phyloP scores from a whole-genome alignment of 2,329 filamentous ascomycete genomes.

The Cercospora sesami region DNA sequence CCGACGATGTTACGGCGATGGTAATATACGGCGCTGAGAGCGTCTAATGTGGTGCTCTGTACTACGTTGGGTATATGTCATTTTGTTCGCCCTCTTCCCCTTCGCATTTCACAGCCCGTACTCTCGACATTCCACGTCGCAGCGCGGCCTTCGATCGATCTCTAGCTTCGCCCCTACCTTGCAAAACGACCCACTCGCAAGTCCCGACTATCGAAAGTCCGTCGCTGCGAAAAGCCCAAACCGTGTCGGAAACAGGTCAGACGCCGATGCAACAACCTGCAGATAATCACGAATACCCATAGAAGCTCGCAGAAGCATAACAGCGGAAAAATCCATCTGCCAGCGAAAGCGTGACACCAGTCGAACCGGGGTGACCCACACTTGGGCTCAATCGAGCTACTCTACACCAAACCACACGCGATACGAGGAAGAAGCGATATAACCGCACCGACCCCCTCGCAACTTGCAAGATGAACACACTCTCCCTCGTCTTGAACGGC shows the following conservation, averaged over 20 bases:
- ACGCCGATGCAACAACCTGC: background rate
- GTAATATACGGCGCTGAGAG: background rate
- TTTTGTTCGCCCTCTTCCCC: background rate
- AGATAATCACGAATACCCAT: background rate
- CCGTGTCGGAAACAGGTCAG: background rate
- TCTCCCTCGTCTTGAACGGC: conserved; percentile 35
- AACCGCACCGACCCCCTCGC: background rate
- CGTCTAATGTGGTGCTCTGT: background rate
- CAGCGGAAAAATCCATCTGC: background rate
- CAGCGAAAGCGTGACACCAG: background rate
- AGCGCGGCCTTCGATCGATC: background rate
- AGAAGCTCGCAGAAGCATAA: conserved; percentile 1
- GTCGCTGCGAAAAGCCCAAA: background rate
- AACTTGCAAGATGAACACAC: conserved; percentile 31
- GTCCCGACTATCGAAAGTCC: conserved; percentile 1
- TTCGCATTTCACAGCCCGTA: background rate
- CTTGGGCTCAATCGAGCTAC: background rate
- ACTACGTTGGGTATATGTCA: background rate
- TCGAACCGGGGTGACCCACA: background rate
- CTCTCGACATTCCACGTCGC: background rate
- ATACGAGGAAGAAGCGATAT: background rate
- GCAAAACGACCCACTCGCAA: conserved; percentile 1
- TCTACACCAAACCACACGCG: background rate
- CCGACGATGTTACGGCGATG: background rate
- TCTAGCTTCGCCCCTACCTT: background rate